phyloP scores from a whole-genome alignment of 1,284 basidiomycete species.

The Trametes polyzona region DNA sequence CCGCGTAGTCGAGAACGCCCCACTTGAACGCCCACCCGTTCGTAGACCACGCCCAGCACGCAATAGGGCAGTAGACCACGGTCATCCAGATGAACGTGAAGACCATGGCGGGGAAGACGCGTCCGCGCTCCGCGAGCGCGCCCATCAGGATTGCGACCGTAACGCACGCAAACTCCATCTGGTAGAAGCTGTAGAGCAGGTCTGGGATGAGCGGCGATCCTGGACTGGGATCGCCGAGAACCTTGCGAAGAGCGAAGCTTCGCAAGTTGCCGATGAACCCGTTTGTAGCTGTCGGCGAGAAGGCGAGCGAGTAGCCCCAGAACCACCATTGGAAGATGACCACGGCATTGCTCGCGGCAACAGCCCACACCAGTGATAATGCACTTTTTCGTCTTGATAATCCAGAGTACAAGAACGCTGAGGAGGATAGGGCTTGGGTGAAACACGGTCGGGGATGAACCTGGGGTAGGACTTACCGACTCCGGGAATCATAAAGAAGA shows the following conservation, averaged over 20 bases:
- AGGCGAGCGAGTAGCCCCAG: slow-evolving; percentile 86
- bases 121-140: slow-evolving; percentile 87
- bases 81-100: slow-evolving; percentile 90
- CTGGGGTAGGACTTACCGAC: slow-evolving; percentile 49
- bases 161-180: slow-evolving; percentile 87
- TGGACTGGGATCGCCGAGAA: slow-evolving; percentile 78
- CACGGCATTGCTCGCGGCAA: slow-evolving; percentile 73
- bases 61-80: slow-evolving; percentile 82
- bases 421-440: not conserved
- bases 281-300: slow-evolving; percentile 76
- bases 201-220: slow-evolving; percentile 74
- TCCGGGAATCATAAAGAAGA: slow-evolving; percentile 81
- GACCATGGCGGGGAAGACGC: slow-evolving; percentile 87
- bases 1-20: slow-evolving; percentile 89
- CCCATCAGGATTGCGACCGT: slow-evolving; percentile 79
- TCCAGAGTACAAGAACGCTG: slow-evolving; percentile 88
- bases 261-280: slow-evolving; percentile 82
- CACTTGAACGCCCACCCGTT: slow-evolving; percentile 90
- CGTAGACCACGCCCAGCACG: slow-evolving; percentile 76
- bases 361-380: slow-evolving; percentile 71
- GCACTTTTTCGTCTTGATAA: slow-evolving; percentile 78
- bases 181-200: slow-evolving; percentile 84
- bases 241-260: slow-evolving; percentile 71
- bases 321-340: slow-evolving; percentile 91
- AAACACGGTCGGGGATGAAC: not conserved